A percentile compares a stretch with the other conserved stretches of the same genome.
These are phyloP conservation scores for Pseudogymnoascus sp. DNA, from an alignment of 2,329 filamentous ascomycete genomes.

Conservation along the genomic window DNA sequence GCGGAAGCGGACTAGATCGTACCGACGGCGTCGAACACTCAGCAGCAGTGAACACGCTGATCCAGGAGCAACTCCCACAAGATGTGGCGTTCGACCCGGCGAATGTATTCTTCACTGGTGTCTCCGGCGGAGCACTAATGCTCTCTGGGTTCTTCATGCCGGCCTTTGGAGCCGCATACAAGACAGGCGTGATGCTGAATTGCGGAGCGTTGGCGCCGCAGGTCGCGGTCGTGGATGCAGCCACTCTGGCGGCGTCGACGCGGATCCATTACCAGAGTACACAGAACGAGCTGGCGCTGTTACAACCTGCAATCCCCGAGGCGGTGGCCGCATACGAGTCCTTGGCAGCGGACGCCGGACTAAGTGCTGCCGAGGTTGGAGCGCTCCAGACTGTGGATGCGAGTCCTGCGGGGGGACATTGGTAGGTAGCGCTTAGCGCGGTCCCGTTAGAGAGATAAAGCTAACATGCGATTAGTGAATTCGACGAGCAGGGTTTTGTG, in stretches of 20 bases:
- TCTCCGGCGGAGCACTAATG: slow-evolving; percentile 45
- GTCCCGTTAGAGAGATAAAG: not conserved
- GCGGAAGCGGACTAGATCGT: slow-evolving; percentile 41
- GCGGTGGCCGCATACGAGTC: slow-evolving; percentile 44
- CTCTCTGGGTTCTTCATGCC: slow-evolving; percentile 51
- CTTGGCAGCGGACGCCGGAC: slow-evolving; percentile 35
- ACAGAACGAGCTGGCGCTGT: slow-evolving; percentile 38
- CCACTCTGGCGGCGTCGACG: slow-evolving; percentile 36
- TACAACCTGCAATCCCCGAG: slow-evolving; percentile 43
- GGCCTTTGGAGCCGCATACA: slow-evolving; percentile 30
- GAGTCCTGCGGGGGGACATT: slow-evolving; percentile 46
- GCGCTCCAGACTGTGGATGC: slow-evolving; percentile 49
- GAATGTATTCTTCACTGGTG: slow-evolving; percentile 49
- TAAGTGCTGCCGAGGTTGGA: slow-evolving; percentile 37
- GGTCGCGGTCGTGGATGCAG: slow-evolving; percentile 38
- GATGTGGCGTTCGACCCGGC: slow-evolving; percentile 44
- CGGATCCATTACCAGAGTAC: slow-evolving; percentile 50
- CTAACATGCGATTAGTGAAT: slow-evolving; percentile 31
- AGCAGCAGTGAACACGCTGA: slow-evolving; percentile 45
- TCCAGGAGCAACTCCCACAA: slow-evolving; percentile 40
- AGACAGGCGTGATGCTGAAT: slow-evolving; percentile 43
- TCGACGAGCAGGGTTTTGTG: slow-evolving; percentile 45
- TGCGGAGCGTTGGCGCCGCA: slow-evolving; percentile 47
- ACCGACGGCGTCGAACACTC: slow-evolving; percentile 48
- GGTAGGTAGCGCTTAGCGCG: not conserved